Evolutionary conservation across 768 basidiomycete genomes (phyloP), one percentile per base, ranked within the genome.

Genomic region (Grammothele lineata): DNA sequence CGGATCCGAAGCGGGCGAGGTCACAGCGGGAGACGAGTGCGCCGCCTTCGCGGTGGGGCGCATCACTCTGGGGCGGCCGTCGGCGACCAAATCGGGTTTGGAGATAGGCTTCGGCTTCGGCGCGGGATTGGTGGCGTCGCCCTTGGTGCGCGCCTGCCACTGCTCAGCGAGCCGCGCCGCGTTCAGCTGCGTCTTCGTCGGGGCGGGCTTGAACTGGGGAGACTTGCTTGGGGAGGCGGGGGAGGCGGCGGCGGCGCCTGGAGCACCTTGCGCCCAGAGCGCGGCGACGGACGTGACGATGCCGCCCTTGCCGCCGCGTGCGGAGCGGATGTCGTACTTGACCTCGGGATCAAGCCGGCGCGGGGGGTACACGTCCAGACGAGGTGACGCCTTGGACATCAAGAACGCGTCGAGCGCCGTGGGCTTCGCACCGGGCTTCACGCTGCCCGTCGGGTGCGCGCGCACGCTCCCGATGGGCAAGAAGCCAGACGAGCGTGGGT

Each of bases 401-500:
- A 46, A 17, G 18, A 36, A 50, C 11, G 39, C 50, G 37, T 45
- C 51, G 43, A 48, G 45, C 0, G 51, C 47, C 2, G 47, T 32
- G 0, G 35, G 19, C 39, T 33, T 52, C 9, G 12, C 38, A 18
- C 17, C 39, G 37, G 7, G 27, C 8, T 23, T 47, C 14, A 25
- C 23, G 14, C 25, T 38, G 27, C 8, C 34, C 44, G 26, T 40
- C 44, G 25, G 22, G 17, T 43, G 27, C 11, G 40, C 66, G 43
- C 75, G 77, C 40, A 78, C 69, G 0, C 77, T 77, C 5, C 75
- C 71, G 11, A 87, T 76, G 0, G 85, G 80, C 17, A 87, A 72
- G 56, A 89, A 89, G 1, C 85, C 87, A 41, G 85, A 87, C 2
- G 85, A 88, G 3, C 85, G 80, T 22, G 85, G 83, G 60, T 87